A percentile compares a stretch with the other conserved stretches of the same genome.
Evolutionary conservation across 768 basidiomycete species (phyloP).

Genomic region (Pluteus cervinus): DNA sequence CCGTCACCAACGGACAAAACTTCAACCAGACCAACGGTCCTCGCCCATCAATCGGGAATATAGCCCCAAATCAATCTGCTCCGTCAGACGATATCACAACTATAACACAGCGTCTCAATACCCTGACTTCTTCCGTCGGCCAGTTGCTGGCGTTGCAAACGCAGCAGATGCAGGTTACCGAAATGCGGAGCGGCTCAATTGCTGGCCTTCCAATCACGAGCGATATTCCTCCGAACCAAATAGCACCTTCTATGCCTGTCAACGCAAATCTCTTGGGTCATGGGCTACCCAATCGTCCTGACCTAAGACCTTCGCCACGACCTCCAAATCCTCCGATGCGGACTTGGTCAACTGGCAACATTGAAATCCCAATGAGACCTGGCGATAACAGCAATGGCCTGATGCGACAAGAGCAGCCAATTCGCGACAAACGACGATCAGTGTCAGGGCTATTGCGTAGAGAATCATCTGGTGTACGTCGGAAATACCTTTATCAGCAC

Average conservation of each 20-base stretch:
- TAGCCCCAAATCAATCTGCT: slow-evolving; percentile 66
- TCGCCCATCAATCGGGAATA: slow-evolving; percentile 61
- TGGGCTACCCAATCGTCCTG: slow-evolving; percentile 59
- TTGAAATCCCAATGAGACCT: slow-evolving; percentile 65
- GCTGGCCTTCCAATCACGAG: slow-evolving; percentile 37
- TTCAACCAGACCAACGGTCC: slow-evolving; percentile 34
- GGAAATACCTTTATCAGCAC: slow-evolving; percentile 1
- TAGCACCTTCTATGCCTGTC: slow-evolving; percentile 33
- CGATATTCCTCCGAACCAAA: slow-evolving; percentile 44
- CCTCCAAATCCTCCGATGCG: slow-evolving; percentile 67
- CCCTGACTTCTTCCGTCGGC: slow-evolving; percentile 78
- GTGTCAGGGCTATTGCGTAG: slow-evolving; percentile 62
- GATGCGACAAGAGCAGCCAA: slow-evolving; percentile 36
- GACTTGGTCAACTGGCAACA: slow-evolving; percentile 79
- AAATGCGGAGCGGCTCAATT: slow-evolving; percentile 34
- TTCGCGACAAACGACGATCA: slow-evolving; percentile 72
- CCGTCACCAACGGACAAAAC: slow-evolving; percentile 37
- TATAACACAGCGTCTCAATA: slow-evolving; percentile 74
- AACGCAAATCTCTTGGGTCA: slow-evolving; percentile 45
- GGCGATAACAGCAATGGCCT: slow-evolving; percentile 36
- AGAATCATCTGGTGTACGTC: slow-evolving; percentile 68
- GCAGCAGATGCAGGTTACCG: slow-evolving; percentile 53
- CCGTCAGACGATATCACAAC: slow-evolving; percentile 67
- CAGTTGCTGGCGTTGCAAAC: slow-evolving; percentile 80
- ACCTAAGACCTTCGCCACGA: slow-evolving; percentile 53